phyloP scores from a whole-genome alignment of 148 eudicot species.

The Cornus controversa region DNA sequence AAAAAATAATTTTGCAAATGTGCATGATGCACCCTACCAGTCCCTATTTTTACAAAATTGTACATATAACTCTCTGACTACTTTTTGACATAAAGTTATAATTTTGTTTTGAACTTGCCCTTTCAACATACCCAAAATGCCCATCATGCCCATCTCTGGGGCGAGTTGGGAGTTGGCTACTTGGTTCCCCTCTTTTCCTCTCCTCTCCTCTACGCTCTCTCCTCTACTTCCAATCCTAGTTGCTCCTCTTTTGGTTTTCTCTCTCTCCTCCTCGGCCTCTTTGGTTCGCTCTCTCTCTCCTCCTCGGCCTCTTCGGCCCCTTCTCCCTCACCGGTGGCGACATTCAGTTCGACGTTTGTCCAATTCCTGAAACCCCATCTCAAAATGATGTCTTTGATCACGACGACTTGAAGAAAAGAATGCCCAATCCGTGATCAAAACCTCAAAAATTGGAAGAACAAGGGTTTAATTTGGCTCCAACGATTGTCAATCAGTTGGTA shows the following conservation, averaged over 20 bases:
- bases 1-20: no score
- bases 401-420: constrained; percentile 39
- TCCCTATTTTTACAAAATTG: no score
- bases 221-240: no score
- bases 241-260: no score
- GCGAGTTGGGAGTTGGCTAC: no score
- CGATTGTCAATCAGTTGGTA: neutral
- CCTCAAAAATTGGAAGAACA: constrained; percentile 39
- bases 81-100: no score
- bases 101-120: no score
- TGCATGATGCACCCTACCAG: no score
- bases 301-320: constrained; percentile 88
- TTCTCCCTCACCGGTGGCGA: constrained; percentile 66
- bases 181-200: constrained; percentile 51
- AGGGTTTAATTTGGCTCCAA: constrained; percentile 12
- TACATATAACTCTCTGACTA: no score
- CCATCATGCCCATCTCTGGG: constrained; percentile 55
- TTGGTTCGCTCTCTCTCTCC: constrained; percentile 73
- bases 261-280: constrained; percentile 42
- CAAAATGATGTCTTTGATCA: constrained; percentile 16
- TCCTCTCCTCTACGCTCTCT: constrained; percentile 32
- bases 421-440: constrained; percentile 41
- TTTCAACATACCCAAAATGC: no score
- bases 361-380: constrained; percentile 29
- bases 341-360: constrained; percentile 61